These are phyloP conservation scores for Saccharomycopsis fodiens DNA, from an alignment of 805 yeast species.

Conservation along the genomic window DNA sequence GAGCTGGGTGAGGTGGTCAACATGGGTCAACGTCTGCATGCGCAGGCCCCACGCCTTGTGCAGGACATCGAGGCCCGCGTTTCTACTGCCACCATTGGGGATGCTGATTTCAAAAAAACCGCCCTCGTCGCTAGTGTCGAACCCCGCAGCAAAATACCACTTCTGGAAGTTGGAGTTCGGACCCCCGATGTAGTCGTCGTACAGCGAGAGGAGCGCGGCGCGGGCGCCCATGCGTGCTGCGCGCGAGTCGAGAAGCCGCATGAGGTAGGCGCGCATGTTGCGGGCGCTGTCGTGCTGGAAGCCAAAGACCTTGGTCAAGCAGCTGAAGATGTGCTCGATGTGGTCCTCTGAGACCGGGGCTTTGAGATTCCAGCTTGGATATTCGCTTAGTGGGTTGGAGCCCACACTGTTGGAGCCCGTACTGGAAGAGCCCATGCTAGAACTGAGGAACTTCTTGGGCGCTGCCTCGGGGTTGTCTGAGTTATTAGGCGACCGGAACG, in stretches of 20 bases:
- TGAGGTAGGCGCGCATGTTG: constrained; percentile 60
- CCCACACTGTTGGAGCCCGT: no score
- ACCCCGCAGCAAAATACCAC: constrained; percentile 71
- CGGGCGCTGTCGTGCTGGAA: constrained; percentile 60
- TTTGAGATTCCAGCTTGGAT: constrained; percentile 43
- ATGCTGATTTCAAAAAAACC: constrained; percentile 30
- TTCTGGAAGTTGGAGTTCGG: constrained; percentile 57
- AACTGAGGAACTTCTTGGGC: no score
- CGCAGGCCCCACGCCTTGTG: constrained; percentile 44
- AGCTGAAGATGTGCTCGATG: constrained; percentile 49
- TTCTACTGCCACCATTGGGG: constrained; percentile 14
- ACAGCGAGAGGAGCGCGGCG: constrained; percentile 51
- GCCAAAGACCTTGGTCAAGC: constrained; percentile 49
- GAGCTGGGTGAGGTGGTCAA: constrained; percentile 54
- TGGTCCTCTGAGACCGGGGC: constrained; percentile 43
- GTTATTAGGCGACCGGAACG: no score
- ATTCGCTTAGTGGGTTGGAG: no score
- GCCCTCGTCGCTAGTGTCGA: constrained; percentile 50
- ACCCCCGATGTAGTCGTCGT: constrained; percentile 74
- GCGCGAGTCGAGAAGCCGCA: constrained; percentile 59
- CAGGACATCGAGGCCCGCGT: constrained; percentile 33
- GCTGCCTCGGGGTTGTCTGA: no score
- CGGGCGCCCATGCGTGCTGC: constrained; percentile 55
- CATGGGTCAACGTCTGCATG: constrained; percentile 42
- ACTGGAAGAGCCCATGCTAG: no score